phyloP scores from a whole-genome alignment of 208 protist species.

The Leishmania major region DNA sequence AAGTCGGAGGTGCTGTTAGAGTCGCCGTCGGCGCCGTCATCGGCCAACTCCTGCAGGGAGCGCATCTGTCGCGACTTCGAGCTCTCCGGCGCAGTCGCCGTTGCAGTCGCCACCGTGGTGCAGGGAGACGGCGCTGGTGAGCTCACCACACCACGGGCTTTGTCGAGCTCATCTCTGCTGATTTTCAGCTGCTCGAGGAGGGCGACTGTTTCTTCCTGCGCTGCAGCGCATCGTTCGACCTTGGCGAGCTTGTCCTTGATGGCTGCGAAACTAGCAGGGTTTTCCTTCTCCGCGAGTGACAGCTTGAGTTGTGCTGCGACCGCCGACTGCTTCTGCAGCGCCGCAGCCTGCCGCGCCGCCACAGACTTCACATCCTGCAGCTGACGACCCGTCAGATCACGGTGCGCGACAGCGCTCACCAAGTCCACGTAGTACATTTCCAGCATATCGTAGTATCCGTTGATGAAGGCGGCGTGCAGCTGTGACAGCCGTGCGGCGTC shows the following conservation, averaged over 20 bases:
- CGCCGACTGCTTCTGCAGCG: conserved; percentile 38
- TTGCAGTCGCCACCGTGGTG: neutral
- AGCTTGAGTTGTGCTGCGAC: conserved; percentile 25
- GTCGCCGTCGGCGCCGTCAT: conserved; percentile 12
- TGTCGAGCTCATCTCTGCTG: conserved; percentile 25
- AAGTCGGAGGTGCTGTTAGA: conserved; percentile 25
- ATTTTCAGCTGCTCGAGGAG: conserved; percentile 52
- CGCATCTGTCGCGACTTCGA: conserved; percentile 10
- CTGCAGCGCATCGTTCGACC: conserved; percentile 16
- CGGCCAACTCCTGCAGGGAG: conserved; percentile 29
- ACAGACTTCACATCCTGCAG: conserved; percentile 40
- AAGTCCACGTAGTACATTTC: conserved; percentile 75
- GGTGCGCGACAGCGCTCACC: conserved; percentile 46
- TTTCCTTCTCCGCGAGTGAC: conserved; percentile 13
- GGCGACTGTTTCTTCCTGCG: conserved; percentile 43
- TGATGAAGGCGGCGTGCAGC: conserved; percentile 24
- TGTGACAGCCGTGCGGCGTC: conserved; percentile 13
- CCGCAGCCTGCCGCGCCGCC: conserved; percentile 32
- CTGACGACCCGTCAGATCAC: conserved; percentile 42
- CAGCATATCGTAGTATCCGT: conserved; percentile 46
- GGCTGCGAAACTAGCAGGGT: neutral
- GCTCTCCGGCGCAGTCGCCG: conserved; percentile 8
- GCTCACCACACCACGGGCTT: conserved; percentile 9
- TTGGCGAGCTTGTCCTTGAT: conserved; percentile 15
- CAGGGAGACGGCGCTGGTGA: conserved; percentile 13